Evolutionary conservation across 2,329 filamentous ascomycete species (phyloP).

Genomic region (Teratosphaeria nubilosa): DNA sequence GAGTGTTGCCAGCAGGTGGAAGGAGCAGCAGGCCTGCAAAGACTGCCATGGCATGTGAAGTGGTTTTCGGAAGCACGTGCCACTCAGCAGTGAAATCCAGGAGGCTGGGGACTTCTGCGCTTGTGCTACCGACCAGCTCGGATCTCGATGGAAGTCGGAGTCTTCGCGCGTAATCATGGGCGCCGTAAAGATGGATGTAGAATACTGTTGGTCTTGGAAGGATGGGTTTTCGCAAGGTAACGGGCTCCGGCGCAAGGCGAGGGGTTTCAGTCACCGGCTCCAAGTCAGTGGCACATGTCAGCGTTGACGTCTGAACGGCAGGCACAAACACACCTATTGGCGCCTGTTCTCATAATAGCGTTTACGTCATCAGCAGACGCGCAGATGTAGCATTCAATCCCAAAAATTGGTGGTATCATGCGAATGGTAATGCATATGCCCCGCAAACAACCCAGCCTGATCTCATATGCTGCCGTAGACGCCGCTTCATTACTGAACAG

Average conservation of each 20-base stretch:
- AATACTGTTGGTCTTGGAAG: background rate
- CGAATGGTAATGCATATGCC: background rate
- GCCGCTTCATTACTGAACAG: slow-evolving; percentile 3
- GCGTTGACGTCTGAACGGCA: background rate
- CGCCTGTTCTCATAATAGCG: background rate
- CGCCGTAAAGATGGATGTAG: background rate
- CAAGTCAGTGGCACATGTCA: background rate
- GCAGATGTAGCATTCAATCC: background rate
- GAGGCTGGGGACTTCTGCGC: background rate
- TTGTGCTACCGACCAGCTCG: background rate
- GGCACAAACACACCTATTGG: background rate
- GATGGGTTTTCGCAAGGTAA: background rate
- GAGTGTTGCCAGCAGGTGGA: background rate
- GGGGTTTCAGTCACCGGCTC: background rate
- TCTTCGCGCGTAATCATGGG: background rate
- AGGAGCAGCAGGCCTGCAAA: background rate
- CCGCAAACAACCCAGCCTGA: background rate
- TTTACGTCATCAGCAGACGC: background rate
- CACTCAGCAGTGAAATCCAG: background rate
- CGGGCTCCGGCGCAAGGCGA: background rate
- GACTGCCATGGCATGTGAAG: background rate
- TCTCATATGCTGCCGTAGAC: background rate
- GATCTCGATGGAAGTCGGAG: background rate
- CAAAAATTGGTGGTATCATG: background rate
- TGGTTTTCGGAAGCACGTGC: background rate